Evolutionary conservation across 768 basidiomycete genomes (phyloP).

Genomic region (Collybia sordida): DNA sequence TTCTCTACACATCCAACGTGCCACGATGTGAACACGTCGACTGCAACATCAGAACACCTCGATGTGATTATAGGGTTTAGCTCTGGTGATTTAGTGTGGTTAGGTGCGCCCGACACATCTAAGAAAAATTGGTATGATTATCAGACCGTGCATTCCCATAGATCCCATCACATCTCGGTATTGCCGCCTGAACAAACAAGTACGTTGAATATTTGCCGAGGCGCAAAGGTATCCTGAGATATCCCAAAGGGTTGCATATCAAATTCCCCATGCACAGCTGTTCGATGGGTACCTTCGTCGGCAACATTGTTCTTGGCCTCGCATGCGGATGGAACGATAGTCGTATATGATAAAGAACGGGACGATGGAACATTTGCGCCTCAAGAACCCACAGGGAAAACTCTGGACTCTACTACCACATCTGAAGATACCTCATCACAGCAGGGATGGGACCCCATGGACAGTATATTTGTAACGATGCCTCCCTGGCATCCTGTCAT

Average conservation of each 20-base stretch:
- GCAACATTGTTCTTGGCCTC: conserved; percentile 82
- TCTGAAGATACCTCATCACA: conserved; percentile 30
- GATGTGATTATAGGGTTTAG: conserved; percentile 91
- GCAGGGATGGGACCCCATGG: conserved; percentile 73
- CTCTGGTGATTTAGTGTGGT: conserved; percentile 96
- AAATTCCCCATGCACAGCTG: conserved; percentile 81
- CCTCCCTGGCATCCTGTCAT: conserved; percentile 84
- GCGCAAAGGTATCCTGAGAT: conserved; percentile 3
- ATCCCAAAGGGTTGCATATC: conserved; percentile 70
- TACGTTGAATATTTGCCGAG: conserved; percentile 23
- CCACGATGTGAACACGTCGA: conserved; percentile 81
- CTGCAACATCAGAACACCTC: conserved; percentile 74
- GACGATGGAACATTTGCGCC: conserved; percentile 80
- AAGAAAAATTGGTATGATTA: conserved; percentile 2
- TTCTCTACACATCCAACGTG: conserved; percentile 90
- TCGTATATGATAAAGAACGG: conserved; percentile 89
- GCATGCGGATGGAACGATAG: conserved; percentile 86
- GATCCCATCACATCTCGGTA: conserved; percentile 82
- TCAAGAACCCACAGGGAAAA: conserved; percentile 46
- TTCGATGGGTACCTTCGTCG: conserved; percentile 85
- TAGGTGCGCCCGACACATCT: conserved; percentile 52
- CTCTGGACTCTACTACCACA: conserved; percentile 23
- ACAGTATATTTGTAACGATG: conserved; percentile 76
- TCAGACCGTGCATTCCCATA: conserved; percentile 24
- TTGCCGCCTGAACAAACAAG: conserved; percentile 86